Conservation (phyloP, 371 early-diverging fungal species). For the Ordospora colligata region DNA sequence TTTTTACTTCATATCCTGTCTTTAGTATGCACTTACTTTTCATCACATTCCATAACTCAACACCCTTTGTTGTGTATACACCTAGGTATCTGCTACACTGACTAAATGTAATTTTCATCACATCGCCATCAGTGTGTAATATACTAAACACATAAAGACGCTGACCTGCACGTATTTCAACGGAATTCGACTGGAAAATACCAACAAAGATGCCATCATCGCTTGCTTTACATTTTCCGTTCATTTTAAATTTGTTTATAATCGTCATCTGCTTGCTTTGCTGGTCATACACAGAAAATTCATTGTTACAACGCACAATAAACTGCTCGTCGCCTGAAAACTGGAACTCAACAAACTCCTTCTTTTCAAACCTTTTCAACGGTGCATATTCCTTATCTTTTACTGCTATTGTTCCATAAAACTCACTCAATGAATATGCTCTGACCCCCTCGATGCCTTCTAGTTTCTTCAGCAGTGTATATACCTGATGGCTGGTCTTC, state of each 20-base stretch:
- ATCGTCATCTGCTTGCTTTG: background rate
- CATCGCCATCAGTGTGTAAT: background rate
- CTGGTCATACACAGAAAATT: background rate
- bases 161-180: background rate
- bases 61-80: background rate
- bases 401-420: background rate
- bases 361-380: background rate
- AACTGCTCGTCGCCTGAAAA: background rate
- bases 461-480: background rate
- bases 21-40: background rate
- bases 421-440: background rate
- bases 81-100: background rate
- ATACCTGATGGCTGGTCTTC: background rate
- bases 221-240: background rate
- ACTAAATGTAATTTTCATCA: slow-evolving; percentile 2
- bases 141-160: slow-evolving; percentile 4
- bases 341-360: slow-evolving; percentile 6
- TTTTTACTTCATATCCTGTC: background rate
- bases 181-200: background rate
- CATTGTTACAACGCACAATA: background rate
- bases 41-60: slow-evolving; percentile 13
- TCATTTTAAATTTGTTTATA: background rate
- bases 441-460: background rate
- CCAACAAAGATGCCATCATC: background rate
- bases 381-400: background rate